Conservation (phyloP, 495 filamentous ascomycete genomes). For the Beverwykella pulmonaria region DNA sequence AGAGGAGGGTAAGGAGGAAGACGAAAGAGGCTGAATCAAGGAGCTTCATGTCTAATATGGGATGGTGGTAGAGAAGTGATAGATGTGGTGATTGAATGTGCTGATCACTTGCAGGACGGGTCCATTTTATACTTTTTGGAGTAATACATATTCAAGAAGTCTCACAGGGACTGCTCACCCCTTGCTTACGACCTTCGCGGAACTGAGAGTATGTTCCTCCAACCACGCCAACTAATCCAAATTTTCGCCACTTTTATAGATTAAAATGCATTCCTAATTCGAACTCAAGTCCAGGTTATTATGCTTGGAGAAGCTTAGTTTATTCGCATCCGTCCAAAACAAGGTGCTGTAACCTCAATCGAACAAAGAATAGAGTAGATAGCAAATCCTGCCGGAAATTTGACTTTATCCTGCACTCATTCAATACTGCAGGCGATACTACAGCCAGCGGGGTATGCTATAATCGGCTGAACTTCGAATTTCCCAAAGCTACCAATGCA, state of each 20-base stretch:
- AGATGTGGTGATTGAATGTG: background rate
- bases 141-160: background rate
- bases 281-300: background rate
- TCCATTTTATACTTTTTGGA: background rate
- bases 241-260: background rate
- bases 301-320: background rate
- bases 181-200: too few species aligned
- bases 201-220: background rate
- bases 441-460: background rate
- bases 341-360: background rate
- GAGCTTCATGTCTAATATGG: too few species aligned
- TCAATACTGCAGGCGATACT: background rate
- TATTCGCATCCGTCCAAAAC: background rate
- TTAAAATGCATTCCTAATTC: background rate
- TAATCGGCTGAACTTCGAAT: background rate
- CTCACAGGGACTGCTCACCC: too few species aligned
- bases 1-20: background rate
- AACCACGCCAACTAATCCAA: background rate
- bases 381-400: background rate
- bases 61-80: background rate
- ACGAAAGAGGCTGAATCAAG: background rate
- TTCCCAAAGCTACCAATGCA: background rate
- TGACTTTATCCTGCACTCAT: background rate
- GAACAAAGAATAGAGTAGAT: background rate
- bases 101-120: background rate